Evolutionary conservation across 176 grass and related monocot species (phyloP).

Genomic region (Cenchrus purpureus): DNA sequence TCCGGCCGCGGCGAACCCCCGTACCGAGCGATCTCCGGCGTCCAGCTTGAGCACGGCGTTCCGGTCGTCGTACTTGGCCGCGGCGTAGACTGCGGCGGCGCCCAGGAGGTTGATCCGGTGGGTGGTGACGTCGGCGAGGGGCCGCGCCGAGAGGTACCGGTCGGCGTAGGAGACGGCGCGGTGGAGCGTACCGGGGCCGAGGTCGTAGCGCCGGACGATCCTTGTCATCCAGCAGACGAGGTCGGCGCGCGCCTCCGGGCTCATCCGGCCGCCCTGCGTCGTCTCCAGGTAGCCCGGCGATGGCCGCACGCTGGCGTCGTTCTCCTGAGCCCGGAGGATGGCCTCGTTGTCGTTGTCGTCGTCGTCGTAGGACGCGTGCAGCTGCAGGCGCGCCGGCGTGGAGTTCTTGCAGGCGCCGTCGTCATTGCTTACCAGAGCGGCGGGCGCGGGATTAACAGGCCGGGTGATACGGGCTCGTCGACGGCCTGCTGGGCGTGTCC

Average conservation of each 20-base stretch:
- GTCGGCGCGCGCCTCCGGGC: neutral
- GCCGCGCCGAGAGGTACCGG: slow-evolving; percentile 31
- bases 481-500: neutral
- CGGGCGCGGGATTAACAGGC: neutral
- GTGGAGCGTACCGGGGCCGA: slow-evolving; percentile 30
- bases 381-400: neutral
- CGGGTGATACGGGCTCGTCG: neutral
- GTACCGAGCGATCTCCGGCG: neutral
- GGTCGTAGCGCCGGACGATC: neutral
- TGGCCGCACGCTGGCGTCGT: neutral
- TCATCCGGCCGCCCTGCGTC: neutral
- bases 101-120: slow-evolving; percentile 1
- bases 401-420: neutral
- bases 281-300: slow-evolving; percentile 22
- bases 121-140: neutral
- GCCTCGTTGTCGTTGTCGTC: slow-evolving; percentile 37
- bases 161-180: slow-evolving; percentile 45
- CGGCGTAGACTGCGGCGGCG: slow-evolving; percentile 40
- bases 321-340: slow-evolving; percentile 26
- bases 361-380: slow-evolving; percentile 1
- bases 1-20: neutral
- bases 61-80: slow-evolving; percentile 49
- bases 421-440: neutral
- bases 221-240: slow-evolving; percentile 23
- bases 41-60: neutral